A percentile compares a stretch with the other conserved stretches of the same genome.
These are phyloP conservation scores for Isoetes taiwanensis DNA, from an alignment of 75 land plant genomes.

Conservation along the genomic window DNA sequence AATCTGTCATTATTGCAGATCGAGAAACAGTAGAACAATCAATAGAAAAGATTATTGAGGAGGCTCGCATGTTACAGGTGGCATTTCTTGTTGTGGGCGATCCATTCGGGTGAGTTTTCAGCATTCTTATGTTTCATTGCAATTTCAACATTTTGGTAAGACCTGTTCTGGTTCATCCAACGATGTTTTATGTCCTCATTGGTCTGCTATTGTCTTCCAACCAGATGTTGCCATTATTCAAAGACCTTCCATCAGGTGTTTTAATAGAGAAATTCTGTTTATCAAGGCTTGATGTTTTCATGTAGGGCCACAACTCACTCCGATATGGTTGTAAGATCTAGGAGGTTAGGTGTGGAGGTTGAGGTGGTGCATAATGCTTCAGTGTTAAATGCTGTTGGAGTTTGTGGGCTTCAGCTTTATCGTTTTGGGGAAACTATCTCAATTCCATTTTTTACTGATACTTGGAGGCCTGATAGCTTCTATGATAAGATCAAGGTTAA, in stretches of 20 bases:
- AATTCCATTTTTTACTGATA: slow-evolving; percentile 95
- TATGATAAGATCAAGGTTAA: slow-evolving; percentile 83
- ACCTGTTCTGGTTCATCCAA: slow-evolving; percentile 3
- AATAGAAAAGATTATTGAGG: slow-evolving; percentile 51
- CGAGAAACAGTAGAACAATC: slow-evolving; percentile 90
- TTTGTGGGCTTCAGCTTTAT: slow-evolving; percentile 94
- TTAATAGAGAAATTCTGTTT: no score
- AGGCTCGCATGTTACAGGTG: slow-evolving; percentile 49
- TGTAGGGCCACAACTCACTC: slow-evolving; percentile 91
- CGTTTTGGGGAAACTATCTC: slow-evolving; percentile 97
- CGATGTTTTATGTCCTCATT: no score
- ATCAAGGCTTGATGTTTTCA: no score
- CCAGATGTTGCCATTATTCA: no score
- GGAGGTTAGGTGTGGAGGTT: slow-evolving; percentile 61
- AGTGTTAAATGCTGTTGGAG: slow-evolving; percentile 91
- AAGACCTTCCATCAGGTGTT: no score
- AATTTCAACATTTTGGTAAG: not conserved
- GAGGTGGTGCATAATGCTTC: slow-evolving; percentile 95
- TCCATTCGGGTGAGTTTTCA: slow-evolving; percentile 71
- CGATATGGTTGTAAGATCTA: slow-evolving; percentile 87
- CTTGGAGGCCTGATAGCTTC: slow-evolving; percentile 94
- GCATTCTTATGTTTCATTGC: not conserved
- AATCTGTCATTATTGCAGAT: slow-evolving; percentile 61
- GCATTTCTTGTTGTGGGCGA: slow-evolving; percentile 98
- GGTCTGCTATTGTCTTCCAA: no score